These are phyloP conservation scores for Fraxinus baroniana DNA, from an alignment of 305 asterid genomes.

Conservation along the genomic window DNA sequence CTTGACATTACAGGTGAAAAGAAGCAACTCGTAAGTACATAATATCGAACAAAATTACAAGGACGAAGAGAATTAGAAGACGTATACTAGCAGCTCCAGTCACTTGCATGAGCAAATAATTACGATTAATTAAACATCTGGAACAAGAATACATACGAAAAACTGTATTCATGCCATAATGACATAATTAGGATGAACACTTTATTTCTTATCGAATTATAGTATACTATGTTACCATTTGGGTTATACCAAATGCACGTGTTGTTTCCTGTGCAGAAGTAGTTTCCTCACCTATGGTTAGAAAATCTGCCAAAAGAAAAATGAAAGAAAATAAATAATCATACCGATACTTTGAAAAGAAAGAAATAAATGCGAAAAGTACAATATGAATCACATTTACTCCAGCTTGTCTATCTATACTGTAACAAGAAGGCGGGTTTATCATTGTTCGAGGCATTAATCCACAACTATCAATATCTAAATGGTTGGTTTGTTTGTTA, in stretches of 20 bases:
- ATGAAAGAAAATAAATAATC: conserved; percentile 9
- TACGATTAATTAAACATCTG: background rate
- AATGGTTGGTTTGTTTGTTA: conserved; percentile 32
- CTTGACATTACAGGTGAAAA: background rate
- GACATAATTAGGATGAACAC: conserved; percentile 37
- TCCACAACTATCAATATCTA: conserved; percentile 25
- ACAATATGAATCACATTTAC: conserved; percentile 45
- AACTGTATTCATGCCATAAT: conserved; percentile 73
- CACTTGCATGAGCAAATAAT: background rate
- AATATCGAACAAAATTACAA: background rate
- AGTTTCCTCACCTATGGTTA: conserved; percentile 49
- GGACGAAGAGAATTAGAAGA: background rate
- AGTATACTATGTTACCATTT: conserved; percentile 38
- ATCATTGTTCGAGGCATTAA: conserved; percentile 18
- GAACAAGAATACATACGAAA: conserved; percentile 81
- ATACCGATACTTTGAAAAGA: conserved; percentile 25
- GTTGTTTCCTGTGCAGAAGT: conserved; percentile 36
- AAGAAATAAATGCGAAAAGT: conserved; percentile 25
- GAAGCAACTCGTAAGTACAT: background rate
- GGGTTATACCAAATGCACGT: conserved; percentile 39
- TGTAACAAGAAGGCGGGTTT: conserved; percentile 27
- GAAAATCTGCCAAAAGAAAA: conserved; percentile 41
- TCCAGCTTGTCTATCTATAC: conserved; percentile 34
- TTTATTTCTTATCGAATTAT: conserved; percentile 17
- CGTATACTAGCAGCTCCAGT: background rate